Base-by-base conservation (phyloP, 169 alveolate genomes). In the Plasmodium fragile region DNA sequence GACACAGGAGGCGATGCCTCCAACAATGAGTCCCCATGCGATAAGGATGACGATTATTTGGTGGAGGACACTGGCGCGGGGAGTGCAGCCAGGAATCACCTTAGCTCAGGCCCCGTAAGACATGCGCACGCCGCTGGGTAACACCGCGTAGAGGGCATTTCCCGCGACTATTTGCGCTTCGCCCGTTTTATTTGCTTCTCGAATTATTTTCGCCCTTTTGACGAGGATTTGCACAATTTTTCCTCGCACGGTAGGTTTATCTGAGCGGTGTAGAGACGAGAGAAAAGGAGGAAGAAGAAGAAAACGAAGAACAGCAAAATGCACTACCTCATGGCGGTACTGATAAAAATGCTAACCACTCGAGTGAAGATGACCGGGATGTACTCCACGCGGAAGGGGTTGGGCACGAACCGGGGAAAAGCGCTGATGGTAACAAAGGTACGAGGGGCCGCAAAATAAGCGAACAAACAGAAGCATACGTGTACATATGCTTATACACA, bases 101-200 rank as follows among this genome's bases (percentile, higher is more conserved):
- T 55, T 65, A 32, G 43, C 34, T 82, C 91, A 11, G 32, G 45
- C 25, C 25, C 36, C 43, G 91, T 82, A 82, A 59, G 78, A 82
- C n/a, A 82, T 28, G 71, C 28, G 49, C 70, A 82, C 25, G 10
- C 43, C 53, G 22, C 43, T 22, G 34, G 28, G 13, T 4, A 72
- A 10, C 28, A 72, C 41, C 49, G 16, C 41, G 1, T 30, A 72
- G n/a, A 28, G 39, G 36, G 8, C 7, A 28, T 34, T 72, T 72
- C 81, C 22, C 18, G 39, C 3, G 22, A 49, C 5, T 49, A 13
- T 11, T 49, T 49, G 18, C 22, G 4, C 53, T 32, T 13, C 53
- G 28, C 16, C 30, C 43, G 30, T 16, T 32, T 39, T 4, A 10
- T 78, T 81, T 30, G 0, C 69, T 36, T 49, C 34, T 80, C 45